These are phyloP conservation scores for Barnettozyma siamensis DNA, from an alignment of 805 yeast genomes.

Conservation along the genomic window DNA sequence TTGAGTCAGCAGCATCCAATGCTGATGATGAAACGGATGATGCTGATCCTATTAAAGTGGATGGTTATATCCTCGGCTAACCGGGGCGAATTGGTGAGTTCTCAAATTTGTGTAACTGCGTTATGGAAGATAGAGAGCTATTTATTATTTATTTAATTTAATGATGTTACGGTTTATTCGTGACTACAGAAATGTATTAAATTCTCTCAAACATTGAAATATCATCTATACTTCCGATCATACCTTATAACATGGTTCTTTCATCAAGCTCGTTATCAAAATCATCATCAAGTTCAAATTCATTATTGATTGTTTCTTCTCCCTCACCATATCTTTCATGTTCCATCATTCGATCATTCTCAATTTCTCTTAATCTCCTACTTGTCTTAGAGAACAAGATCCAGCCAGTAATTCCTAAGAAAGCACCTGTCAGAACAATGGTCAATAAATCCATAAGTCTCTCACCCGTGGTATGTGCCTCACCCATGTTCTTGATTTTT, in stretches of 20 bases:
- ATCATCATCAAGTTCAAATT: conserved; percentile 13
- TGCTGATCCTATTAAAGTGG: conserved; percentile 18
- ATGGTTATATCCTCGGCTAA: conserved; percentile 5
- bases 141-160: no score
- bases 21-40: conserved; percentile 6
- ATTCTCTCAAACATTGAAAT: no score
- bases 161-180: no score
- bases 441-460: conserved; percentile 59
- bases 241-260: not conserved
- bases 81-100: no score
- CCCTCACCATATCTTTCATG: conserved; percentile 1
- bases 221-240: not conserved
- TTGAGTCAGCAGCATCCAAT: conserved; percentile 1
- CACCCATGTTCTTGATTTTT: conserved; percentile 65
- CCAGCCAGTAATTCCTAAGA: conserved; percentile 58
- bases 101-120: no score
- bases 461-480: conserved; percentile 42
- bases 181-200: not conserved
- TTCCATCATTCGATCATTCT: conserved; percentile 16
- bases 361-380: conserved; percentile 29
- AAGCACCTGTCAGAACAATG: conserved; percentile 47
- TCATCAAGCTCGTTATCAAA: not conserved
- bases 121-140: no score
- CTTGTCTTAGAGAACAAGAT: conserved; percentile 54
- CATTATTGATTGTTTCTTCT: conserved; percentile 7